Evolutionary conservation across 1,139 yeast genomes (phyloP).

Genomic region (Lodderomyces parapsilosis): DNA sequence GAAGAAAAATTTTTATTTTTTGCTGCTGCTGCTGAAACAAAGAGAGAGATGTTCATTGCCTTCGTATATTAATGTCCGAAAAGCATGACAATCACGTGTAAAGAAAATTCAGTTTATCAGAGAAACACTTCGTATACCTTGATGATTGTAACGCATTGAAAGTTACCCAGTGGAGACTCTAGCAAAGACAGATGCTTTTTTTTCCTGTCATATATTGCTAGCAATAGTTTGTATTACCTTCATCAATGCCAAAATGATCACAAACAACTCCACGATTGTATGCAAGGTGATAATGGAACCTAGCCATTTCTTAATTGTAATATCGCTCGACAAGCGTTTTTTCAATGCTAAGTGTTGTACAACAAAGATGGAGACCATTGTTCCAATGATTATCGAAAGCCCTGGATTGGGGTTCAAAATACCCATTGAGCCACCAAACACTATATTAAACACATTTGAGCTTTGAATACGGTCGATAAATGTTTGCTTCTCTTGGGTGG

Average conservation of each 20-base stretch:
- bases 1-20: neutral
- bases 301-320: neutral
- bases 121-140: neutral
- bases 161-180: no score
- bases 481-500: neutral
- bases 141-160: no score
- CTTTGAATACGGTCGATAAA: neutral
- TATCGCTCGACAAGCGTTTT: neutral
- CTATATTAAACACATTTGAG: neutral
- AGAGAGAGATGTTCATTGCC: neutral
- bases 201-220: neutral
- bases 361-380: neutral
- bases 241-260: neutral
- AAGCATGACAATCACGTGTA: conserved; percentile 1
- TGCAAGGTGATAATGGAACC: neutral
- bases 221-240: neutral
- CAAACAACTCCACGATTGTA: neutral
- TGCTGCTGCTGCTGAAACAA: no score
- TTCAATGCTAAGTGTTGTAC: neutral
- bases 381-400: neutral
- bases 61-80: neutral
- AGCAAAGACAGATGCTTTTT: neutral
- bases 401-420: neutral
- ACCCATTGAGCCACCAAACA: neutral
- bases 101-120: no score